Conservation (phyloP, 371 early-diverging fungal genomes). For the Globomyces sp. region DNA sequence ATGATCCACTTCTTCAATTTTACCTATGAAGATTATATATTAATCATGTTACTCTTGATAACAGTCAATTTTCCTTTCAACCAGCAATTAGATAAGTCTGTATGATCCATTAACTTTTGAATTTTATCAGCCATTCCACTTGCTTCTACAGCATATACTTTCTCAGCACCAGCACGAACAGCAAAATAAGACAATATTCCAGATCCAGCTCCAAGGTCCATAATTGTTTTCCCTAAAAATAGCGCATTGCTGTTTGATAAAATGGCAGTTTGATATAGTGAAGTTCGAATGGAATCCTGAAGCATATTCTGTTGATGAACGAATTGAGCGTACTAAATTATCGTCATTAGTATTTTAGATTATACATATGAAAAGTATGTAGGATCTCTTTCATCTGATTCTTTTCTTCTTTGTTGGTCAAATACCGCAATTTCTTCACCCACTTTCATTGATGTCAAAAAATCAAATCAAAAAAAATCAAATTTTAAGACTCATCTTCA, state of each 20-base stretch:
- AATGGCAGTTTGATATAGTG: constrained; percentile 93
- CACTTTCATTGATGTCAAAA: no score
- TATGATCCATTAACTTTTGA: constrained; percentile 68
- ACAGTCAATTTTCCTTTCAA: constrained; percentile 79
- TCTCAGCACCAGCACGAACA: constrained; percentile 84
- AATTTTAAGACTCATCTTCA: no score
- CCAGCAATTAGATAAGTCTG: constrained; percentile 70
- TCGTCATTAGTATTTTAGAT: no score
- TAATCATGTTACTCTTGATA: constrained; percentile 62
- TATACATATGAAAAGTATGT: constrained; percentile 57
- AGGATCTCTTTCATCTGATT: constrained; percentile 20
- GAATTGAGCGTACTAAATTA: constrained; percentile 74
- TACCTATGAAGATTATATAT: constrained; percentile 56
- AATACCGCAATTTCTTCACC: no score
- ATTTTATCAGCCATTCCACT: constrained; percentile 96
- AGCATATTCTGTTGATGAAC: constrained; percentile 99
- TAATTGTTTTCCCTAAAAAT: constrained; percentile 77
- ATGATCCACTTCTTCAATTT: constrained; percentile 71
- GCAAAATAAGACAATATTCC: constrained; percentile 94
- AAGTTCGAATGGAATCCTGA: constrained; percentile 88
- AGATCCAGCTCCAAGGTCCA: constrained; percentile 95
- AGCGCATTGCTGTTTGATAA: constrained; percentile 66
- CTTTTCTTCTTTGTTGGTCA: background rate
- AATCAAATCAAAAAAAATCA: no score
- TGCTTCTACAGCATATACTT: constrained; percentile 95